Evolutionary conservation across 2,329 filamentous ascomycete genomes (phyloP).

Genomic region (Aspergillus arachidicola): DNA sequence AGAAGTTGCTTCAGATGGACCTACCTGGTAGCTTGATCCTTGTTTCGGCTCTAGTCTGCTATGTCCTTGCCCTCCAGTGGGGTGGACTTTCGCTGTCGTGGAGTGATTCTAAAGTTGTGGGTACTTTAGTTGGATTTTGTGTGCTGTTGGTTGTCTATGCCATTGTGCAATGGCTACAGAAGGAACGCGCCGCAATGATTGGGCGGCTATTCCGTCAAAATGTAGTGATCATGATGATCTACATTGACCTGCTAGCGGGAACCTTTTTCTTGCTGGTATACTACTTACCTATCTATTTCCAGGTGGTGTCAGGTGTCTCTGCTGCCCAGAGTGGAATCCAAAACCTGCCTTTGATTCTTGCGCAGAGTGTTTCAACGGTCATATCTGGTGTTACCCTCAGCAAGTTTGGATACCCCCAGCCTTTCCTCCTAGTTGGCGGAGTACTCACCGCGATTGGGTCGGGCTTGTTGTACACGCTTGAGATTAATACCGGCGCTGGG

Average conservation of each 20-base stretch:
- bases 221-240: not conserved
- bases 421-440: conserved; percentile 30
- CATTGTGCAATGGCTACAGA: not conserved
- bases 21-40: conserved; percentile 42
- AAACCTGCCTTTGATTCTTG: conserved; percentile 47
- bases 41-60: conserved; percentile 39
- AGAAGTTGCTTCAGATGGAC: conserved; percentile 29
- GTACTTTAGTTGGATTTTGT: conserved; percentile 41
- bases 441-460: conserved; percentile 28
- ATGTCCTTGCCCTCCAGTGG: conserved; percentile 50
- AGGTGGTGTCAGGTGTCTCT: conserved; percentile 24
- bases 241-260: conserved; percentile 24
- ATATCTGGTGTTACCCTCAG: conserved; percentile 30
- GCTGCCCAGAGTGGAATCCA: conserved; percentile 42
- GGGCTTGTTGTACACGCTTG: conserved; percentile 39
- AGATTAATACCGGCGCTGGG: conserved; percentile 25
- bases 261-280: conserved; percentile 40
- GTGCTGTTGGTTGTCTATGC: conserved; percentile 35
- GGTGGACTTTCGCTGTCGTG: conserved; percentile 41
- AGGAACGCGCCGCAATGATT: not conserved
- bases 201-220: not conserved
- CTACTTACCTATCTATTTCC: conserved; percentile 54
- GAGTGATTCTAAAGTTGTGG: conserved; percentile 23
- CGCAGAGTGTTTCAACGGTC: conserved; percentile 29
- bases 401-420: conserved; percentile 27